Evolutionary conservation across 345 rosid species (phyloP).

Genomic region (Raphanus raphanistrum): DNA sequence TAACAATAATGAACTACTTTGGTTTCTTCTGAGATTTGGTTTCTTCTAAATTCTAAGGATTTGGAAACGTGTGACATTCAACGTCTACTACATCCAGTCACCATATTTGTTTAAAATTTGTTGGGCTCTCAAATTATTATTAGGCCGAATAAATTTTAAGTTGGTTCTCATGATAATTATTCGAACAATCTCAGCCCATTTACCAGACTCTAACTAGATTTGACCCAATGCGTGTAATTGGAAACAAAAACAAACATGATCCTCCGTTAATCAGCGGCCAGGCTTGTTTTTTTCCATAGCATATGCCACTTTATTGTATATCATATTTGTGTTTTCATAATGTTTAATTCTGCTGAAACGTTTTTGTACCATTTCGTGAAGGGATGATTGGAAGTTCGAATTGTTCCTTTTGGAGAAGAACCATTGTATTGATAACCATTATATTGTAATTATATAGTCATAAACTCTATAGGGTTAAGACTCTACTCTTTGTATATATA

Average conservation of each 20-base stretch:
- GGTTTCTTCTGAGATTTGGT: neutral
- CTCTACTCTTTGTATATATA: too few species aligned
- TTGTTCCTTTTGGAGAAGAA: conserved; percentile 53
- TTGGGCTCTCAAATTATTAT: neutral
- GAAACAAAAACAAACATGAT: conserved; percentile 1
- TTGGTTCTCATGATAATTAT: neutral
- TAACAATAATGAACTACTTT: neutral
- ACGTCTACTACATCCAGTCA: neutral
- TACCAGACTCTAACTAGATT: neutral
- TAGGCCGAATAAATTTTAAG: neutral
- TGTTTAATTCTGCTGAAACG: neutral
- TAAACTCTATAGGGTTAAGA: too few species aligned
- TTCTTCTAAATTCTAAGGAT: too few species aligned
- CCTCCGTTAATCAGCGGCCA: conserved; percentile 24
- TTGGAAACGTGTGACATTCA: neutral
- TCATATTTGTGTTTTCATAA: neutral
- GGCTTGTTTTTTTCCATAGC: neutral
- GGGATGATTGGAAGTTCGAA: neutral
- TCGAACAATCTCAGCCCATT: neutral
- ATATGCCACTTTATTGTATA: neutral
- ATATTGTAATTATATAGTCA: too few species aligned
- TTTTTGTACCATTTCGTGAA: neutral
- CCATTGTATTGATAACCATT: too few species aligned
- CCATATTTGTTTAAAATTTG: neutral
- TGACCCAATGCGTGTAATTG: neutral